phyloP scores from a whole-genome alignment of 2,329 filamentous ascomycete genomes.

The Claviceps sp. region DNA sequence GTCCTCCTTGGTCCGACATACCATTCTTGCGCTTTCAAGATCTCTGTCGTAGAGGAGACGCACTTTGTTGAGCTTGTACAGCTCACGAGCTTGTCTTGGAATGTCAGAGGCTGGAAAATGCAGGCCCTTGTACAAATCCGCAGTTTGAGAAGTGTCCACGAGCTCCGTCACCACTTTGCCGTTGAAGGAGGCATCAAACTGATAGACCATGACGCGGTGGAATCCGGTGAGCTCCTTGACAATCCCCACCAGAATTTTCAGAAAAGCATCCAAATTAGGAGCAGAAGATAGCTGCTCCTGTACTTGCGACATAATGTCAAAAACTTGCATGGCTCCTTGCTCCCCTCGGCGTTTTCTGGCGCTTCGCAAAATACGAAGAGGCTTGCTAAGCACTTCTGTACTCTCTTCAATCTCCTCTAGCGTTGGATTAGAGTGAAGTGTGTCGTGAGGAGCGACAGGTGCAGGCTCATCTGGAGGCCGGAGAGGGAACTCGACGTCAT shows the following conservation, averaged over 20 bases:
- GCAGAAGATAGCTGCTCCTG: constrained; percentile 74
- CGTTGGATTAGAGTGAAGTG: constrained; percentile 58
- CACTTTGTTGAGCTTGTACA: constrained; percentile 85
- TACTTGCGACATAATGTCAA: constrained; percentile 84
- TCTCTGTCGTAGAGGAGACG: constrained; percentile 78
- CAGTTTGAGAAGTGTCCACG: constrained; percentile 65
- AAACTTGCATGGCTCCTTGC: constrained; percentile 76
- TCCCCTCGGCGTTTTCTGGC: constrained; percentile 65
- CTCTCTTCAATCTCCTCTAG: constrained; percentile 62
- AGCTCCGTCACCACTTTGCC: constrained; percentile 80
- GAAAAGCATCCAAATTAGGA: constrained; percentile 53
- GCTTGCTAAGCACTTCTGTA: constrained; percentile 62
- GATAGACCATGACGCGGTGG: constrained; percentile 85
- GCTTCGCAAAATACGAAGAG: constrained; percentile 62
- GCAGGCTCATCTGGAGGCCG: constrained; percentile 46
- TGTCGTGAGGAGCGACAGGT: constrained; percentile 57
- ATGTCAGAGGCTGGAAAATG: constrained; percentile 85
- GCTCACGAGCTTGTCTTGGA: constrained; percentile 70
- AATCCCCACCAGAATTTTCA: constrained; percentile 73
- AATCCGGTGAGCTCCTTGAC: constrained; percentile 85
- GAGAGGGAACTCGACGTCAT: constrained; percentile 56
- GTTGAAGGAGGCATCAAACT: constrained; percentile 74
- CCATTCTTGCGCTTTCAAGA: constrained; percentile 63
- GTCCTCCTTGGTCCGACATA: constrained; percentile 64
- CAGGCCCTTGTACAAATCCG: constrained; percentile 74